Evolutionary conservation across 2,329 filamentous ascomycete genomes (phyloP).

Genomic region (Arthrobotrys conoides): DNA sequence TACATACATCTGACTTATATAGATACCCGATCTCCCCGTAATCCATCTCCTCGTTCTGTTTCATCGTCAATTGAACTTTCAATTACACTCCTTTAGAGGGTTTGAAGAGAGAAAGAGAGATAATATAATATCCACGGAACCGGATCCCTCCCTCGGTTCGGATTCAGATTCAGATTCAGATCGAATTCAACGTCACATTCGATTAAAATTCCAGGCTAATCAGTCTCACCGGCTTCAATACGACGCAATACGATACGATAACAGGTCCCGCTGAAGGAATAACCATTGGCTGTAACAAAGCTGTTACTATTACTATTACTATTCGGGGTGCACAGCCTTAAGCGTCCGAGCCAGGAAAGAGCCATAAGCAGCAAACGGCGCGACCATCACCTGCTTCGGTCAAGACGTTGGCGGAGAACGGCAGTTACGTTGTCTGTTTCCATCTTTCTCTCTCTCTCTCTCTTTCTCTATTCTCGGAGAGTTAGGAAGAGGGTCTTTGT

Average conservation of each 20-base stretch:
- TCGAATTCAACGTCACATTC: slow-evolving; percentile 28
- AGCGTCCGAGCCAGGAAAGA: slow-evolving; percentile 19
- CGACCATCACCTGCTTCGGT: slow-evolving; percentile 27
- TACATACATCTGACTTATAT: not conserved
- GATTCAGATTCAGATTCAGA: no score
- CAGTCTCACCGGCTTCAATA: not conserved
- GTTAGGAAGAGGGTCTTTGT: not conserved
- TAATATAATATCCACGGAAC: slow-evolving; percentile 1
- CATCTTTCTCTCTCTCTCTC: not conserved
- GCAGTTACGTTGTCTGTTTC: slow-evolving; percentile 26
- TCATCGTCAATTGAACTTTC: not conserved
- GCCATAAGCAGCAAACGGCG: slow-evolving; percentile 29
- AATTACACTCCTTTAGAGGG: no score
- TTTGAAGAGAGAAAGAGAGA: no score
- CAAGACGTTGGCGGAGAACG: slow-evolving; percentile 22
- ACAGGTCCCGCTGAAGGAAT: not conserved
- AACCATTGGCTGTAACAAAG: slow-evolving; percentile 9
- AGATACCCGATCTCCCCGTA: not conserved
- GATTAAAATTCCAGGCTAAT: not conserved
- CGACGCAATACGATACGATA: not conserved
- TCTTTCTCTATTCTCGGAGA: not conserved
- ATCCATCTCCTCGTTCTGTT: not conserved
- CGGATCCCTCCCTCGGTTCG: not conserved
- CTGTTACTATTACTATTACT: not conserved
- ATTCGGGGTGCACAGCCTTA: slow-evolving; percentile 23